Evolutionary conservation across 495 filamentous ascomycete genomes (phyloP).

Genomic region (Xylaria venustula): DNA sequence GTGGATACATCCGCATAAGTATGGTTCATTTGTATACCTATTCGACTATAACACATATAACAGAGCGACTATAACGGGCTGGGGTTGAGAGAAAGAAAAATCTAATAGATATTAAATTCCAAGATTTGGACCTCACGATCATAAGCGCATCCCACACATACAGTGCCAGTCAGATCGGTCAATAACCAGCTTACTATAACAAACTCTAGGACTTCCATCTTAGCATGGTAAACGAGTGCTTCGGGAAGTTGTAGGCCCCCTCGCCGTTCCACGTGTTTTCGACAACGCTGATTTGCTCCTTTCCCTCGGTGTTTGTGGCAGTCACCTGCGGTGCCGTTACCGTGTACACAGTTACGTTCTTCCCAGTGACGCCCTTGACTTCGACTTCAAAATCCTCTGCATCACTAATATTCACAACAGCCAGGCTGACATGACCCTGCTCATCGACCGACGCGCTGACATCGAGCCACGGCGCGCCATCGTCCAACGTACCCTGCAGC

Average conservation of each 20-base stretch:
- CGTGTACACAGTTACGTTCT: conserved; percentile 54
- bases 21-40: conserved; percentile 7
- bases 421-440: conserved; percentile 60
- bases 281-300: conserved; percentile 57
- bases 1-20: background rate
- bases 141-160: background rate
- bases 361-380: conserved; percentile 49
- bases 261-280: conserved; percentile 62
- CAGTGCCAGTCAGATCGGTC: background rate
- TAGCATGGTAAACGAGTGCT: conserved; percentile 64
- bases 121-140: background rate
- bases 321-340: conserved; percentile 56
- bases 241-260: conserved; percentile 59
- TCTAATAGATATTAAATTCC: background rate
- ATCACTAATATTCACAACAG: conserved; percentile 68
- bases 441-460: conserved; percentile 64
- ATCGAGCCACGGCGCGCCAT: conserved; percentile 65
- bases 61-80: background rate
- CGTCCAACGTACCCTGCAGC: conserved; percentile 60
- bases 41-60: background rate
- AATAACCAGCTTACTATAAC: background rate
- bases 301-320: conserved; percentile 58
- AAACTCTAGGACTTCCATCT: conserved; percentile 56
- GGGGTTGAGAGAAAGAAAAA: background rate
- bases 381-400: conserved; percentile 54